A percentile compares a stretch with the other conserved stretches of the same genome.
These are phyloP conservation scores for Mycena haematopus DNA, from an alignment of 768 basidiomycete genomes.

Conservation along the genomic window DNA sequence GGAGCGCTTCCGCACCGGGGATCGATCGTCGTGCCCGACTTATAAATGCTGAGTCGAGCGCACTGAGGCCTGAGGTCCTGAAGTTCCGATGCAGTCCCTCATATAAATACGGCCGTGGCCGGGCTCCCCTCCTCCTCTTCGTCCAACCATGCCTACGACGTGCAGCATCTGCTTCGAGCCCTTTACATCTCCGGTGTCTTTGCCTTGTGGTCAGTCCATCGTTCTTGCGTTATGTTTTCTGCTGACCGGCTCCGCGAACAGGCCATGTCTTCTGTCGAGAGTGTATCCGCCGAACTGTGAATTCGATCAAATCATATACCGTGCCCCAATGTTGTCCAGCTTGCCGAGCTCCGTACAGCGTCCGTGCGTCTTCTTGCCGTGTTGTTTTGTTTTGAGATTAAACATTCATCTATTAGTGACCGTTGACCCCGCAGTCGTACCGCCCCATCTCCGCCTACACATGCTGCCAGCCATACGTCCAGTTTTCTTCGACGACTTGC, in stretches of 20 bases:
- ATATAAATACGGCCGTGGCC: background rate
- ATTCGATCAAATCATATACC: background rate
- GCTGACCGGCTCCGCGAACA: background rate
- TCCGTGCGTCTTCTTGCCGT: background rate
- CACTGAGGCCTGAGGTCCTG: too few relatives aligned
- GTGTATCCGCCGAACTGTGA: background rate
- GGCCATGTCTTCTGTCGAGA: background rate
- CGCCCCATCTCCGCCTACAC: background rate
- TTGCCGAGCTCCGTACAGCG: background rate
- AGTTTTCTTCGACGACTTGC: slow-evolving; percentile 52
- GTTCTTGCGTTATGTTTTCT: too few relatives aligned
- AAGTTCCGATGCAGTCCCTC: too few relatives aligned
- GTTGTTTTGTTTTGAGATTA: background rate
- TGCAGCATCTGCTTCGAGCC: background rate
- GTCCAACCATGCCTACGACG: background rate
- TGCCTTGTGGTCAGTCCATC: background rate
- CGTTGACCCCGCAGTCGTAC: background rate
- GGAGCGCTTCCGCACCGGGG: too few relatives aligned
- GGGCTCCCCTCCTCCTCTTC: background rate
- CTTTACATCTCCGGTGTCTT: background rate
- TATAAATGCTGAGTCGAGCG: too few relatives aligned
- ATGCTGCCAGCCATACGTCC: slow-evolving; percentile 57
- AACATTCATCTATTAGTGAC: background rate
- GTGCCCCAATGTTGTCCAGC: background rate
- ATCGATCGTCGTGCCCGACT: too few relatives aligned